Base-by-base conservation (phyloP, 139 green algal species). In the Chlorella sp. region DNA sequence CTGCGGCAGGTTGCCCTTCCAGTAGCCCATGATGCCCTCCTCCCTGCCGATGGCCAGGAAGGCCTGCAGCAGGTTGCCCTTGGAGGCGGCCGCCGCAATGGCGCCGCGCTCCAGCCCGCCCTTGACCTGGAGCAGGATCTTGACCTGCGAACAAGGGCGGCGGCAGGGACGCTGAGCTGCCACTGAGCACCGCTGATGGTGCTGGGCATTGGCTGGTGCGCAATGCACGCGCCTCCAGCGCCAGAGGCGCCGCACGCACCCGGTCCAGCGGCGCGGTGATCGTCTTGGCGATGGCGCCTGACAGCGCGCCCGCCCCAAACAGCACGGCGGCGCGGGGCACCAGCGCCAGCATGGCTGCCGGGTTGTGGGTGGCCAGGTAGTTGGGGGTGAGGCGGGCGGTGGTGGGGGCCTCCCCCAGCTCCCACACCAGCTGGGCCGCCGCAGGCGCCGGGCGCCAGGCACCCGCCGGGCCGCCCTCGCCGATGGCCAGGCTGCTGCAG, bases 1-100 rank as follows among this genome's bases (percentile, higher is more conserved):
- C 92, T 94, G 88, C 16, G 95, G 92, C 39, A 96, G 30, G 78
- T 97, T 97, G 63, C 94, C 94, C 85, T 96, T 96, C 95, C 95
- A 98, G 88, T 96, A 97, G 60, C 90, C 92, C 21, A 74, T 38
- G 26, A 98, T 23, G n/a, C 95, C 95, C 79, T 98, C 95, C 74
- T 93, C 76, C 20, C 91, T 88, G 21, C 90, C 92, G 44, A 98
- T 96, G 11, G 89, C 91, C n/a, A 93, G 57, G 28, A 98, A 88
- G 0, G 95, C 89, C 28, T 87, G 32, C 6, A 95, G 68, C 15
- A 96, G 71, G 55, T 86, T 87, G 55, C 92, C 92, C 15, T 74
- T 71, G 39, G 11, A 41, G 5, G 93, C 94, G 18, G 94, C 94
- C 11, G 86, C 80, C 4, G 67, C 83, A 32, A 96, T 70, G 26